Evolutionary conservation across 2,329 filamentous ascomycete genomes (phyloP).

Genomic region (Herpotrichia juniperi): DNA sequence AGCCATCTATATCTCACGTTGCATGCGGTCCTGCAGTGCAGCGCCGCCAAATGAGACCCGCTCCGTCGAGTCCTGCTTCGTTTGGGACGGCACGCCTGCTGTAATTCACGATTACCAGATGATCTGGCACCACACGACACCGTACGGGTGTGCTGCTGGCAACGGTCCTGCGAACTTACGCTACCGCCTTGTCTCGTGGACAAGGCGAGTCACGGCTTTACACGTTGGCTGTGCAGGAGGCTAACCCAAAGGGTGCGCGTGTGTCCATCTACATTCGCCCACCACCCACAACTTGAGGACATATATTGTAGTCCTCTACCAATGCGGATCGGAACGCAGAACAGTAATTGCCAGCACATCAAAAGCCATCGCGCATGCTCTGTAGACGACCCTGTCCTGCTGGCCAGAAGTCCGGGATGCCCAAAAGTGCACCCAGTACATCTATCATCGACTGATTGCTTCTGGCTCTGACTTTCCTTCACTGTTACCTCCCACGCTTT

Average conservation of each 20-base stretch:
- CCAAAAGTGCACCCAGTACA: slow-evolving; percentile 34
- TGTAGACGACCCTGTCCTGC: slow-evolving; percentile 36
- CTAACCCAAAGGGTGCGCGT: slow-evolving; percentile 44
- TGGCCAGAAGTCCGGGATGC: slow-evolving; percentile 25
- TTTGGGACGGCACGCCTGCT: slow-evolving; percentile 44
- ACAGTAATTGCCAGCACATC: slow-evolving; percentile 48
- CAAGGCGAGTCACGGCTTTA: slow-evolving; percentile 44
- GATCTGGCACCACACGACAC: slow-evolving; percentile 42
- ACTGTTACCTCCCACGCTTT: slow-evolving; percentile 30
- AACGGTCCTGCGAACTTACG: slow-evolving; percentile 41
- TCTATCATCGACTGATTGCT: slow-evolving; percentile 38
- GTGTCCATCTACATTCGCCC: slow-evolving; percentile 48
- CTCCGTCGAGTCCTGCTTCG: slow-evolving; percentile 15
- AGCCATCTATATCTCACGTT: slow-evolving; percentile 12
- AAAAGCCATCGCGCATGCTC: slow-evolving; percentile 36
- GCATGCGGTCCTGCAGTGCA: slow-evolving; percentile 27
- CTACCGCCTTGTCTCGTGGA: slow-evolving; percentile 30
- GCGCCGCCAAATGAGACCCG: slow-evolving; percentile 20
- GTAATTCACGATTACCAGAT: slow-evolving; percentile 30
- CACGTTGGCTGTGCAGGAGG: slow-evolving; percentile 47
- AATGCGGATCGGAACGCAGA: slow-evolving; percentile 46
- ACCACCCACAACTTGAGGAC: slow-evolving; percentile 41
- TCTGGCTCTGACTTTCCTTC: slow-evolving; percentile 33
- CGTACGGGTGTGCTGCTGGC: slow-evolving; percentile 24
- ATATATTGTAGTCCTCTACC: slow-evolving; percentile 45